Evolutionary conservation across 2,329 filamentous ascomycete genomes (phyloP).

Genomic region (Nigrospora sphaerica): DNA sequence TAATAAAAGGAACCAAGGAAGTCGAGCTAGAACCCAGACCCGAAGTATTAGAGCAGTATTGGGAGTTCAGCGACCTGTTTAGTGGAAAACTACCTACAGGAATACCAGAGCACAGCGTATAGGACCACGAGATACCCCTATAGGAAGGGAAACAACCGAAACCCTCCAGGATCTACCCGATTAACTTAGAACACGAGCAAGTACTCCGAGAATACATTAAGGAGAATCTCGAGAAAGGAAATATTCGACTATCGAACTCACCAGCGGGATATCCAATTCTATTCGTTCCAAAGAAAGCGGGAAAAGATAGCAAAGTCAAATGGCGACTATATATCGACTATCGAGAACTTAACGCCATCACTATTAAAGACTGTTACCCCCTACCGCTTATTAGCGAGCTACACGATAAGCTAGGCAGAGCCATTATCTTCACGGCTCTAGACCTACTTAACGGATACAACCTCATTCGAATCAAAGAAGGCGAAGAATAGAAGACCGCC

Average conservation of each 20-base stretch:
- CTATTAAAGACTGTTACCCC: constrained; percentile 12
- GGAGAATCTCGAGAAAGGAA: too few relatives aligned
- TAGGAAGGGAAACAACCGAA: neutral
- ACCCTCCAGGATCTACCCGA: constrained; percentile 2
- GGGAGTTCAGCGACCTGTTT: too few relatives aligned
- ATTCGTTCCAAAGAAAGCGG: constrained; percentile 12
- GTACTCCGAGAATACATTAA: too few relatives aligned
- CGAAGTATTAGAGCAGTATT: too few relatives aligned
- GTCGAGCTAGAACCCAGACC: too few relatives aligned
- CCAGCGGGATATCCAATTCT: constrained; percentile 3
- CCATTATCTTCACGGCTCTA: constrained; percentile 6
- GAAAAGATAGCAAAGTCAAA: too few relatives aligned
- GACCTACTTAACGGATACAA: constrained; percentile 9
- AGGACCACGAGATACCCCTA: constrained; percentile 1
- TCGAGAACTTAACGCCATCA: too few relatives aligned
- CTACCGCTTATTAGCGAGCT: constrained; percentile 14
- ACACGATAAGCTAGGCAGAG: constrained; percentile 7
- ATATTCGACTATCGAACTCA: too few relatives aligned
- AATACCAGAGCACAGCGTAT: too few relatives aligned
- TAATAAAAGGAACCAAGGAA: too few relatives aligned
- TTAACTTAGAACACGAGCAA: neutral
- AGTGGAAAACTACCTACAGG: too few relatives aligned
- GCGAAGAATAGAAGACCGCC: constrained; percentile 22
- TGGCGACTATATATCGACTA: too few relatives aligned
- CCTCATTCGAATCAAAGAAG: constrained; percentile 12